A percentile compares a stretch with the other conserved stretches of the same genome.
phyloP scores from a whole-genome alignment of 1,284 basidiomycete genomes.

The Malassezia furfur region DNA sequence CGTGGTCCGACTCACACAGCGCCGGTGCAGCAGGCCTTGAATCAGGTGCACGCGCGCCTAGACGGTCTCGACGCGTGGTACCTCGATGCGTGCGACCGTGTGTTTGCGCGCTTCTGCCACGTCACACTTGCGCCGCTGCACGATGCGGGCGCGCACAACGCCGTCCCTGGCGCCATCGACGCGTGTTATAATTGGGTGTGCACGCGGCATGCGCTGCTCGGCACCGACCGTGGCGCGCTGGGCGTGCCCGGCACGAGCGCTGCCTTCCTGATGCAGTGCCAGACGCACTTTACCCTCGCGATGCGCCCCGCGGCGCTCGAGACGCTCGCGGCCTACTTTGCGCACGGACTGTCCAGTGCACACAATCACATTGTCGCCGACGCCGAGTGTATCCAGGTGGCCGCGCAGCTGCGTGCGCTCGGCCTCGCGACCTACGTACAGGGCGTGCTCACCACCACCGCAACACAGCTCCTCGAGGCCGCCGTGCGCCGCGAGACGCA shows the following conservation, averaged over 20 bases:
- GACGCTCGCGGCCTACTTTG: slow-evolving; percentile 2
- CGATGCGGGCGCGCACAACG: not conserved
- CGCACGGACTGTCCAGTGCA: not conserved
- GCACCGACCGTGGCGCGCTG: not conserved
- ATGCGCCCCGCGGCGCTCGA: slow-evolving; percentile 6
- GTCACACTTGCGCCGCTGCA: not conserved
- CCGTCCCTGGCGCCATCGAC: not conserved
- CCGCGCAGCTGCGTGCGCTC: slow-evolving; percentile 13
- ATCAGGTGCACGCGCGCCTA: not conserved
- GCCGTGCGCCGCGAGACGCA: slow-evolving; percentile 4
- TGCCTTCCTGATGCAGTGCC: slow-evolving; percentile 3
- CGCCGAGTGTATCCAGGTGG: slow-evolving; percentile 1
- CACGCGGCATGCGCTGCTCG: slow-evolving; percentile 3
- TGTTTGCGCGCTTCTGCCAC: not conserved
- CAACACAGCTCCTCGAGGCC: slow-evolving; percentile 6
- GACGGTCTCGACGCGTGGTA: slow-evolving; percentile 7
- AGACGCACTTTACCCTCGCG: slow-evolving; percentile 1
- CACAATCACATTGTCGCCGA: not conserved
- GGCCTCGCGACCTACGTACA: slow-evolving; percentile 13
- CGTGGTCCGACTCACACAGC: not conserved
- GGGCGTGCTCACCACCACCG: slow-evolving; percentile 4
- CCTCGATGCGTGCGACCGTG: not conserved
- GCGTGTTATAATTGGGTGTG: slow-evolving; percentile 8
- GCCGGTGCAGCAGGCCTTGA: not conserved
- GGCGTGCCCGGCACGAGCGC: not conserved